Percentiles rank a stretch among this genome's conserved stretches.
phyloP scores from a whole-genome alignment of 805 yeast species.

The Nakazawaea sp. region DNA sequence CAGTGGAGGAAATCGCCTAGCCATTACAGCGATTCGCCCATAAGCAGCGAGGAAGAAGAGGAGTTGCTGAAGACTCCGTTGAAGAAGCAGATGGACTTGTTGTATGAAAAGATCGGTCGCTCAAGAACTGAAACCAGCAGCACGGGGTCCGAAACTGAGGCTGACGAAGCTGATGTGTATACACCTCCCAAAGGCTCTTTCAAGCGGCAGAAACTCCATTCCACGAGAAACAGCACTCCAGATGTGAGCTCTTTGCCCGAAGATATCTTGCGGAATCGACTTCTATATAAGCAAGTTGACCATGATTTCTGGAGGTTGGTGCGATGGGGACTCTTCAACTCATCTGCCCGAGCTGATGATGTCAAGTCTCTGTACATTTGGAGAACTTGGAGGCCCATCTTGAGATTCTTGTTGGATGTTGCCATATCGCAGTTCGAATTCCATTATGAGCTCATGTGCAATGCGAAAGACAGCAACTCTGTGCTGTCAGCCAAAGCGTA shows the following conservation, averaged over 20 bases:
- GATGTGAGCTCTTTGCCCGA: no score
- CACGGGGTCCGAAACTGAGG: no score
- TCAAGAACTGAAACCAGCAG: no score
- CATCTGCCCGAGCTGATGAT: background rate
- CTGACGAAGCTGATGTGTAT: no score
- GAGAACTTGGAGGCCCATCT: slow-evolving; percentile 8
- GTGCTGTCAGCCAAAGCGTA: no score
- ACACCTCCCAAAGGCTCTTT: no score
- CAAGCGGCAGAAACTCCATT: no score
- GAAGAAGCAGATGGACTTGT: slow-evolving; percentile 1
- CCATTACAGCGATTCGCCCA: background rate
- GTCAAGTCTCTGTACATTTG: slow-evolving; percentile 6
- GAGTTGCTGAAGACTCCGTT: slow-evolving; percentile 6
- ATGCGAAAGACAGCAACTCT: no score
- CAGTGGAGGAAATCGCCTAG: no score
- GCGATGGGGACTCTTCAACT: slow-evolving; percentile 4
- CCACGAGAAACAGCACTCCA: no score
- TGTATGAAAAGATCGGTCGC: background rate
- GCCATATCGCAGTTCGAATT: slow-evolving; percentile 6
- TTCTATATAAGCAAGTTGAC: slow-evolving; percentile 1
- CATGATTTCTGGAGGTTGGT: slow-evolving; percentile 8
- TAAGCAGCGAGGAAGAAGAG: slow-evolving; percentile 5
- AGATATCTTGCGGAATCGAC: background rate
- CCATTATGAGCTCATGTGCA: no score
- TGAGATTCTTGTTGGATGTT: slow-evolving; percentile 6